Conservation (phyloP, 352 stramenopile species). For the Globisporangium yorkense region DNA sequence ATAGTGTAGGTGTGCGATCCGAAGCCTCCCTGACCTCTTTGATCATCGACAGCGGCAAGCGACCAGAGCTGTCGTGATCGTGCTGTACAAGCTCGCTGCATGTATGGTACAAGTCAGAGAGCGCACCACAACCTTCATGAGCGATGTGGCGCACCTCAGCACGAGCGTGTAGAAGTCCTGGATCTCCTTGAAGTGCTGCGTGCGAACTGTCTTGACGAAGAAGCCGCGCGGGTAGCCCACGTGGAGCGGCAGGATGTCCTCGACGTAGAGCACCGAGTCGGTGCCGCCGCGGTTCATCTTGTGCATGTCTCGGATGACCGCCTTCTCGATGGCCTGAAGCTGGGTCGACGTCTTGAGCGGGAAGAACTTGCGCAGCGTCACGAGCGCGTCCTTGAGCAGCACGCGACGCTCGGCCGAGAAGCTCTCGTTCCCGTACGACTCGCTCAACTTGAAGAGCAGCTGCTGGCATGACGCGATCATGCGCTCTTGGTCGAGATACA, state of each 20-base stretch:
- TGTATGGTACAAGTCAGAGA: too few species aligned
- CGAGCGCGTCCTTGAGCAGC: slow-evolving; percentile 66
- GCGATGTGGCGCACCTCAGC: slow-evolving; percentile 24
- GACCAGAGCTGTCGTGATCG: slow-evolving; percentile 35
- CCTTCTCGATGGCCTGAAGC: slow-evolving; percentile 67
- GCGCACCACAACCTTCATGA: neutral
- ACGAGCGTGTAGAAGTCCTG: slow-evolving; percentile 67
- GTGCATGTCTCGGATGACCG: slow-evolving; percentile 74
- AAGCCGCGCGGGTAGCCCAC: slow-evolving; percentile 51
- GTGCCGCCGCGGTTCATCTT: slow-evolving; percentile 67
- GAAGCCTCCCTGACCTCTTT: slow-evolving; percentile 9
- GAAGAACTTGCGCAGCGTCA: slow-evolving; percentile 72
- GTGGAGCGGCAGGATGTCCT: slow-evolving; percentile 54
- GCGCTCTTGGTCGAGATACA: slow-evolving; percentile 68
- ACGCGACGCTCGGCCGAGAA: slow-evolving; percentile 48
- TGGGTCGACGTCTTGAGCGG: slow-evolving; percentile 69
- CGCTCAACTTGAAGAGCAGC: slow-evolving; percentile 38
- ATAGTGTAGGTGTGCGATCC: too few species aligned
- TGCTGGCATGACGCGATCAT: slow-evolving; percentile 50
- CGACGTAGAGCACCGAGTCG: slow-evolving; percentile 68
- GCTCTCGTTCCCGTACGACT: slow-evolving; percentile 49
- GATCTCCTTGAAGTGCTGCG: slow-evolving; percentile 83
- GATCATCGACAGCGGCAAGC: slow-evolving; percentile 32
- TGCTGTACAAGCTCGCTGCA: slow-evolving; percentile 51
- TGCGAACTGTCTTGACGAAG: slow-evolving; percentile 73